Conservation (phyloP, 441 rosid species). For the Brassica hybrid region DNA sequence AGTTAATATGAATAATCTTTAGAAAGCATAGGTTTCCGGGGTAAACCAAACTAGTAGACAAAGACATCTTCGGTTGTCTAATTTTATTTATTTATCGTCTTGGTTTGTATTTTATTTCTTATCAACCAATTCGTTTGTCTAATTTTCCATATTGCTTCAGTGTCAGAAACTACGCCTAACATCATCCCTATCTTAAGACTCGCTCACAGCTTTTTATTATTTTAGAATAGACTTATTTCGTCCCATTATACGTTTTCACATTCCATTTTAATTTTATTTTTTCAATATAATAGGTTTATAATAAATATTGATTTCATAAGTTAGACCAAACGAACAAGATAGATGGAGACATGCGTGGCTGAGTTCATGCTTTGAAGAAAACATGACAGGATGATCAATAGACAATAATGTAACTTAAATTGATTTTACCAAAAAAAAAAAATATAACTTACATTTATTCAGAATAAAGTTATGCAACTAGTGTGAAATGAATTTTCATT, state of each 20-base stretch:
- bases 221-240: constrained; percentile 41
- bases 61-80: constrained; percentile 35
- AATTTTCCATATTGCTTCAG: constrained; percentile 28
- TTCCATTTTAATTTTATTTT: constrained; percentile 23
- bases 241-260: constrained; percentile 31
- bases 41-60: constrained; percentile 35
- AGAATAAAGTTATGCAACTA: constrained; percentile 18
- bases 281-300: constrained; percentile 12
- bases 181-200: constrained; percentile 27
- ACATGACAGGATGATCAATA: too few species aligned
- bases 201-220: constrained; percentile 35
- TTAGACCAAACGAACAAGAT: constrained; percentile 32
- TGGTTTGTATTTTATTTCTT: constrained; percentile 5
- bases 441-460: too few species aligned
- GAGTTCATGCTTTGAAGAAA: constrained; percentile 36
- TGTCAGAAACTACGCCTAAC: constrained; percentile 43
- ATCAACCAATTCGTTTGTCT: constrained; percentile 27
- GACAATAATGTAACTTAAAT: too few species aligned
- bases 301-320: constrained; percentile 9
- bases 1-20: constrained; percentile 1
- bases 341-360: constrained; percentile 32
- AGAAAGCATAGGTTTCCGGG: constrained; percentile 6
- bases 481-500: constrained; percentile 17
- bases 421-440: too few species aligned
- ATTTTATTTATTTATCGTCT: constrained; percentile 11